Conservation (phyloP, 1,284 basidiomycete genomes). For the Pseudomicrostroma phylloplanum region DNA sequence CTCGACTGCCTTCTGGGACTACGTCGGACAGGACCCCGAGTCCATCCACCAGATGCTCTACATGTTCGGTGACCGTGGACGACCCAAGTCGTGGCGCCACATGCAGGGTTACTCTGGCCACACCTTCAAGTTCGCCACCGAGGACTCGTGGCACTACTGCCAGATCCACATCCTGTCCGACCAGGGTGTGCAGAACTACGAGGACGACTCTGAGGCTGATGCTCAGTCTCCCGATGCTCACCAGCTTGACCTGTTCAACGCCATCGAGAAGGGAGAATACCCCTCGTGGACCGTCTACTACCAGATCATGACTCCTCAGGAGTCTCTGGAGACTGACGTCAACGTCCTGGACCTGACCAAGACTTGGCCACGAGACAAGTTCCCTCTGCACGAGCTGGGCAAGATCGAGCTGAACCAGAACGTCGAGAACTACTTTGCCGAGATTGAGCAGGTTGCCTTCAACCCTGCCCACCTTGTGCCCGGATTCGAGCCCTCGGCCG, state of each 20-base stretch:
- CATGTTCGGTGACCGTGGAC: slow-evolving; percentile 31
- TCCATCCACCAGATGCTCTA: slow-evolving; percentile 30
- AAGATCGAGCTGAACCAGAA: slow-evolving; percentile 38
- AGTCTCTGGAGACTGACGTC: slow-evolving; percentile 21
- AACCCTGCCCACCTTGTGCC: slow-evolving; percentile 60
- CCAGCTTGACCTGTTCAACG: slow-evolving; percentile 38
- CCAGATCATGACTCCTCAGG: slow-evolving; percentile 30
- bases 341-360: slow-evolving; percentile 39
- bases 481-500: slow-evolving; percentile 78
- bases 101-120: slow-evolving; percentile 36
- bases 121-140: slow-evolving; percentile 34
- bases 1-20: slow-evolving; percentile 30
- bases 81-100: slow-evolving; percentile 23
- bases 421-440: slow-evolving; percentile 40
- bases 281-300: slow-evolving; percentile 44
- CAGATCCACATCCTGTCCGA: slow-evolving; percentile 35
- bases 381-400: slow-evolving; percentile 33
- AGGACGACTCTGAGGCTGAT: slow-evolving; percentile 25
- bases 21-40: slow-evolving; percentile 27
- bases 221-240: slow-evolving; percentile 25
- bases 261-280: slow-evolving; percentile 39
- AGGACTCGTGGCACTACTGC: slow-evolving; percentile 28
- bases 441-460: slow-evolving; percentile 40
- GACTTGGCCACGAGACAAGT: slow-evolving; percentile 29
- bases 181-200: slow-evolving; percentile 27